Evolutionary conservation across 768 basidiomycete species (phyloP).

Genomic region (Mycena epipterygia): DNA sequence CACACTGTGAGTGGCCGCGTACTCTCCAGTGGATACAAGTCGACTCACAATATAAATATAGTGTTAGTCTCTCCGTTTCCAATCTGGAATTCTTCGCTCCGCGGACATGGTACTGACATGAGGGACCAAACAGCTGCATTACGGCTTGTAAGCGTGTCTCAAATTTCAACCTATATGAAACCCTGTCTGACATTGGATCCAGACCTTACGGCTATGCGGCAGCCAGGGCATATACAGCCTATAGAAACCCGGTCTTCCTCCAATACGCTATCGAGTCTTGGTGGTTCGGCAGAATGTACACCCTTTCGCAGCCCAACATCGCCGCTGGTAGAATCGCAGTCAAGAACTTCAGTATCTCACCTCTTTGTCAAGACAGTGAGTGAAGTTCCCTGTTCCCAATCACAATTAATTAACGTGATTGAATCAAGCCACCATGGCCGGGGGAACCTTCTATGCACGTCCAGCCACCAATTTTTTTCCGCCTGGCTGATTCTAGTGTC

Average conservation of each 20-base stretch:
- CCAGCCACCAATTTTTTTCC: too few relatives aligned
- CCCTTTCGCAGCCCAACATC: neutral
- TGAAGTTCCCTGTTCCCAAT: too few relatives aligned
- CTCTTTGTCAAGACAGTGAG: too few relatives aligned
- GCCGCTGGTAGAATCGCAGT: neutral
- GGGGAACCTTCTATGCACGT: too few relatives aligned
- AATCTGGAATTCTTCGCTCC: neutral
- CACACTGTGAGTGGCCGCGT: neutral
- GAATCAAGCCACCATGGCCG: too few relatives aligned
- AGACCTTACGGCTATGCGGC: neutral
- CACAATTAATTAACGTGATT: too few relatives aligned
- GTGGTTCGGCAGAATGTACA: neutral
- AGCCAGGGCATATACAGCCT: neutral
- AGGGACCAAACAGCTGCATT: neutral
- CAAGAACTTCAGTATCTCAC: neutral
- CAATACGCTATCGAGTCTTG: neutral
- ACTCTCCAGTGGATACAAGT: too few relatives aligned
- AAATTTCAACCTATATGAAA: too few relatives aligned
- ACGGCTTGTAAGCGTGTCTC: neutral
- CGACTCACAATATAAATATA: neutral
- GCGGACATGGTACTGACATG: neutral
- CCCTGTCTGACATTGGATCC: too few relatives aligned
- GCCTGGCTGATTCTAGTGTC: too few relatives aligned
- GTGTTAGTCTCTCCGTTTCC: too few relatives aligned
- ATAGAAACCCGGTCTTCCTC: neutral